Evolutionary conservation across 1,284 basidiomycete genomes (phyloP).

Genomic region (Cutaneotrichosporon sp.): DNA sequence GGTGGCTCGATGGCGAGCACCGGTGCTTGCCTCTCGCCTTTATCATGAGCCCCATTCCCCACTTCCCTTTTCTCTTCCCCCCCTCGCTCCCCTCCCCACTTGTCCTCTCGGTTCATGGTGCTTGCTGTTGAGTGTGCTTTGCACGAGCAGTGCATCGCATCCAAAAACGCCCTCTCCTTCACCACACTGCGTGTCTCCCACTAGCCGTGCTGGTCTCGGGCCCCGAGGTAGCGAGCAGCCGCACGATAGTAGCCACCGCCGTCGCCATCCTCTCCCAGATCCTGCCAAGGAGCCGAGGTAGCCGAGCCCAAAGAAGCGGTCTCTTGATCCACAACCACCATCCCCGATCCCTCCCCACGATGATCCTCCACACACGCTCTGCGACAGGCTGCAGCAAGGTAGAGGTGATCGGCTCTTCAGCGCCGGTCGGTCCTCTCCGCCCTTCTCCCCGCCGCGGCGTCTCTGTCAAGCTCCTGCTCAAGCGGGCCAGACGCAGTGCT

Average conservation of each 20-base stretch:
- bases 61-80: neutral
- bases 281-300: slow-evolving; percentile 4
- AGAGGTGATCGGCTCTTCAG: neutral
- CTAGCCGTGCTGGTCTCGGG: neutral
- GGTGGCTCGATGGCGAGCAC: neutral
- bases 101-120: neutral
- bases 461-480: neutral
- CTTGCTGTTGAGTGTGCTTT: slow-evolving; percentile 7
- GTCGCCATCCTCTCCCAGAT: neutral
- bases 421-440: neutral
- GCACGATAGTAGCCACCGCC: neutral
- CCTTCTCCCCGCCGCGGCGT: neutral
- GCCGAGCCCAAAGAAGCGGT: neutral
- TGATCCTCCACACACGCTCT: slow-evolving; percentile 3
- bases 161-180: neutral
- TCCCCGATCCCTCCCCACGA: neutral
- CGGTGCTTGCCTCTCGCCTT: neutral
- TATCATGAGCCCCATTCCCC: neutral
- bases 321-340: neutral
- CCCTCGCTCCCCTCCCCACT: neutral
- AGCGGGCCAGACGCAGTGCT: neutral
- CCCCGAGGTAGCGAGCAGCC: neutral
- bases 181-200: neutral
- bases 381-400: slow-evolving; percentile 1
- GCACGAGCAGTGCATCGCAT: slow-evolving; percentile 2